Percentiles rank a stretch among this genome's conserved stretches.
Conservation (phyloP, 202 grass and related monocot genomes). For the Dendrocalamus latiflorus region DNA sequence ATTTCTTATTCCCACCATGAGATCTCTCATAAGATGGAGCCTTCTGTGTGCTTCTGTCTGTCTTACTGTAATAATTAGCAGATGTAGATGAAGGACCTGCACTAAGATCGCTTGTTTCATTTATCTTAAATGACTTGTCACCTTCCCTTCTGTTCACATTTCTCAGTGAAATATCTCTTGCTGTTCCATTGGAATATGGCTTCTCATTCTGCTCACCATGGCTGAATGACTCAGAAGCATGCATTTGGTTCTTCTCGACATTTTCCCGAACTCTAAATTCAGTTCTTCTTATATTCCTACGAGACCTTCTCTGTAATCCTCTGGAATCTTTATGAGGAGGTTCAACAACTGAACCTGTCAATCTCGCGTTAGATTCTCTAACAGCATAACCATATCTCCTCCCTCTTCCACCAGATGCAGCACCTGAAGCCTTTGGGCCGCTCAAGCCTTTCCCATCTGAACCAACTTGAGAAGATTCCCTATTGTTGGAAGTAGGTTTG, state of each 20-base stretch:
- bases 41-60: conserved; percentile 42
- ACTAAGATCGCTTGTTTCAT: too few relatives aligned
- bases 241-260: conserved; percentile 50
- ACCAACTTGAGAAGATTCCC: conserved; percentile 47
- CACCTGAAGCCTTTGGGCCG: conserved; percentile 33
- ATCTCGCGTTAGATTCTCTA: conserved; percentile 50
- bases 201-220: too few relatives aligned
- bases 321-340: conserved; percentile 53
- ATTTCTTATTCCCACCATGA: conserved; percentile 42
- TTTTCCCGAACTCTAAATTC: conserved; percentile 78
- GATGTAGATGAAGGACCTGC: too few relatives aligned
- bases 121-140: too few relatives aligned
- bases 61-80: too few relatives aligned
- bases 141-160: too few relatives aligned
- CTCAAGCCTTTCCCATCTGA: conserved; percentile 41
- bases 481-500: conserved; percentile 35
- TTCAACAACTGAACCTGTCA: conserved; percentile 41
- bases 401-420: conserved; percentile 50
- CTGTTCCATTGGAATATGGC: too few relatives aligned
- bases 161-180: too few relatives aligned
- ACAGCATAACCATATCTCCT: conserved; percentile 65
- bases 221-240: conserved; percentile 35
- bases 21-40: conserved; percentile 44
- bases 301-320: conserved; percentile 57
- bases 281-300: conserved; percentile 65